Evolutionary conservation across 1,284 basidiomycete genomes (phyloP), one percentile per base, ranked within the genome.

Genomic region (Leccinum ponderosum): DNA sequence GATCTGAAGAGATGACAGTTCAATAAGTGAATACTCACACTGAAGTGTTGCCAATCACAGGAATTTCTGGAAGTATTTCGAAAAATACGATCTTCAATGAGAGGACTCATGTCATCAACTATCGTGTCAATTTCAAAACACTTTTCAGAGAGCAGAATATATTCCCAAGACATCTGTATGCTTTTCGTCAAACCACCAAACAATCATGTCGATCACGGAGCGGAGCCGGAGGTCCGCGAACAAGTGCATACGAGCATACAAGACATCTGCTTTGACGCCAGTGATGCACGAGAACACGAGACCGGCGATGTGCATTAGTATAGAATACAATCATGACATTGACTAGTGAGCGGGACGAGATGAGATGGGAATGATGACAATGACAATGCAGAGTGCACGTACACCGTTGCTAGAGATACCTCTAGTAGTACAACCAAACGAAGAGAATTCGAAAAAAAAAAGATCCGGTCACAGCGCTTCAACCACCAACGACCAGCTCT

Each of bases 381-480:
- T 8, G 25, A 44, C n/a, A 47, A 50, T 53, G 64, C 55, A 27
- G 3, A 39, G 53, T 58, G 14, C 7, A 50, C 20, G 25, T 4
- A 47, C 44, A 12, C 44, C 12, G 27, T 51, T 35, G 55, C 48
- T 15, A 11, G 22, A 25, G 15, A 51, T 52, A 64, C 31, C 4
- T 25, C 27, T 25, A 27, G 37, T 14, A n/a, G 22, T 64, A 57
- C 62, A 52, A 44, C 11, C 47, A 50, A 42, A 27, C 29, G 27
- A 56, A 53, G 9, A 31, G n/a, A 31, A 31, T 31, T 31, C 29
- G 27, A 29, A 17, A 25, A 5, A 50, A 11, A 7, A 3, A 8
- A 27, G 8, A 27, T 52, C 56, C 31, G 7, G 5, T 71, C 62
- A 75, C 1, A 75, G 59, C 31, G 73, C 73, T 37, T 74, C 69